Evolutionary conservation across 805 yeast species (phyloP), one percentile per base, ranked within the genome.

Genomic region (Monosporozyma aerobia): DNA sequence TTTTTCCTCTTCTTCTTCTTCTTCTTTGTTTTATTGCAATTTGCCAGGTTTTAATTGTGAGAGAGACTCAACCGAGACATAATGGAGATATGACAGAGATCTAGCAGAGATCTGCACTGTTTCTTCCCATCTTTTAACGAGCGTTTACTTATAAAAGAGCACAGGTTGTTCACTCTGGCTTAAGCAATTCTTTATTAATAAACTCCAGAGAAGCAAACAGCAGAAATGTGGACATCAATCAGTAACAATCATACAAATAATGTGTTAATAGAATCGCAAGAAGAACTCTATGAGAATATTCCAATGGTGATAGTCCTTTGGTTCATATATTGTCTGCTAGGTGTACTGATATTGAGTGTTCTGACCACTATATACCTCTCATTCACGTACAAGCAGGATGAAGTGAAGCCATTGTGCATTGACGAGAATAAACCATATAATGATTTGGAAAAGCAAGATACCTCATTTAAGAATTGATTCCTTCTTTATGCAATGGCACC

Each of bases 321-420:
- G 41, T 47, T 47, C n/a, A 35, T 47, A 14, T 47, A 47, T 35
- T 47, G 43, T 35, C 3, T 47, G 13, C n/a, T 47, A 13, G 49
- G 49, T 4, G 25, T 47, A 13, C 23, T 47, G 6, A 9, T 33
- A 16, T 16, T 47, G 25, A 43, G 45, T 43, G 45, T 43, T 7
- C 11, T 43, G 9, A 43, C 45, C 25, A 43, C 45, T 2, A 23
- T 43, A 22, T 43, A 43, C 23, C 30, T 43, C 2, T 43, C 45
- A 23, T 43, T 22, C 30, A 43, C 30, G 3, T 43, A 43, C 14
- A 43, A 43, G 14, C 29, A 43, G 11, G 45, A 43, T 43, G 25
- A 22, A 43, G 23, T 23, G 30, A 43, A 43, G 8, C 23, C 14
- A 23, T 27, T 27, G 7, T 27, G 29, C 29, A 11, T 13, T 23